These are phyloP conservation scores for Penicillium sp. DNA, from an alignment of 2,329 filamentous ascomycete genomes.

Conservation along the genomic window DNA sequence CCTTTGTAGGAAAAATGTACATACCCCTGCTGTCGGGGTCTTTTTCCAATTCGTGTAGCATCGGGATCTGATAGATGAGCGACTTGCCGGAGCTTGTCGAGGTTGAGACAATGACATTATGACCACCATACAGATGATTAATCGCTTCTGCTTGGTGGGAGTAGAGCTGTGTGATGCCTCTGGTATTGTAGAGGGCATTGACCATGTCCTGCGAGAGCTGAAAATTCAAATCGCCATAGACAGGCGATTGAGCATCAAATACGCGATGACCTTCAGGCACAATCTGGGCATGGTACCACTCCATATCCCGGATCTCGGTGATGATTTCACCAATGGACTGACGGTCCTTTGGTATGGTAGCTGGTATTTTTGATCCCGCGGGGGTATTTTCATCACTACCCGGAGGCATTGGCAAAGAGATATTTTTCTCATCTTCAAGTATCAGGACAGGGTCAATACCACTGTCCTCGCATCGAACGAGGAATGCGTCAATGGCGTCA, in stretches of 20 bases:
- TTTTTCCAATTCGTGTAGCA: conserved; percentile 81
- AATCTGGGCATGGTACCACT: conserved; percentile 92
- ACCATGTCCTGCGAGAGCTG: conserved; percentile 86
- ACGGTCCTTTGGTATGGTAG: conserved; percentile 77
- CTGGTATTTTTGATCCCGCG: conserved; percentile 59
- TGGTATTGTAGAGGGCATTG: conserved; percentile 94
- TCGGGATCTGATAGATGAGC: conserved; percentile 94
- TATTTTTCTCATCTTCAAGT: conserved; percentile 63
- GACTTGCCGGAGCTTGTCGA: conserved; percentile 97
- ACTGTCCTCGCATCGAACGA: conserved; percentile 71
- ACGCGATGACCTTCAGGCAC: conserved; percentile 91
- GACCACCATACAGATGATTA: conserved; percentile 79
- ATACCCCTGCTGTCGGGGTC: conserved; percentile 80
- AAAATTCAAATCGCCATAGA: conserved; percentile 84
- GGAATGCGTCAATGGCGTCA: conserved; percentile 74
- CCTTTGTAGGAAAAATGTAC: conserved; percentile 98
- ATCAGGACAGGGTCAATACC: conserved; percentile 68
- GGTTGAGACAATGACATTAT: conserved; percentile 89
- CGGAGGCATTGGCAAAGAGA: conserved; percentile 66
- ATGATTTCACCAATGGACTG: conserved; percentile 84
- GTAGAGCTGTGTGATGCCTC: conserved; percentile 82
- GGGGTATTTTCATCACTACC: conserved; percentile 46
- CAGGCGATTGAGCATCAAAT: conserved; percentile 80
- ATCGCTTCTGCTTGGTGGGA: conserved; percentile 93
- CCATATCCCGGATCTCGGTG: conserved; percentile 74